phyloP scores from a whole-genome alignment of 2,329 filamentous ascomycete genomes.

The Phialophora macrospora region DNA sequence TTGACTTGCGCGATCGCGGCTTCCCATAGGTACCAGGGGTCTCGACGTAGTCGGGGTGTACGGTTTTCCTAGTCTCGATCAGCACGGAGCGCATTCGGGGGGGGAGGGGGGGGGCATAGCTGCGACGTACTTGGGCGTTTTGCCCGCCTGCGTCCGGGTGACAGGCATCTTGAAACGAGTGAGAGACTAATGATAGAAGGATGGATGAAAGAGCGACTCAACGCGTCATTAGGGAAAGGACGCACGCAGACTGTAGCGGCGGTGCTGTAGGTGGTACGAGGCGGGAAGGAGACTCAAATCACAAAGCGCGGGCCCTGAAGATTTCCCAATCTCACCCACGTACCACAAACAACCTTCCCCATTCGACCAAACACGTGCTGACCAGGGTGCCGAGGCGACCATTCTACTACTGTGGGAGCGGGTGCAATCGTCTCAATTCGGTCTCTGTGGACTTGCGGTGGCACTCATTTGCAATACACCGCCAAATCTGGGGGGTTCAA shows the following conservation, averaged over 20 bases:
- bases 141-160: slow-evolving; percentile 58
- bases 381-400: not conserved
- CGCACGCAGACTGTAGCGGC: not conserved
- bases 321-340: not conserved
- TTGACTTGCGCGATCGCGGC: slow-evolving; percentile 34
- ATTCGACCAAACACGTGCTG: slow-evolving; percentile 2
- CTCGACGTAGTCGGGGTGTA: slow-evolving; percentile 58
- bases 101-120: not conserved
- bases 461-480: slow-evolving; percentile 13
- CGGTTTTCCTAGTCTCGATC: slow-evolving; percentile 53
- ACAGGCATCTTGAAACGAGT: slow-evolving; percentile 47
- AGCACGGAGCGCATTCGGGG: not conserved
- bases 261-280: slow-evolving; percentile 11
- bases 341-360: slow-evolving; percentile 10
- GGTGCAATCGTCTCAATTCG: not conserved
- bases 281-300: slow-evolving; percentile 2
- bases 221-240: slow-evolving; percentile 10
- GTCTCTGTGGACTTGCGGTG: not conserved
- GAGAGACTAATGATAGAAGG: slow-evolving; percentile 6
- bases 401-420: not conserved
- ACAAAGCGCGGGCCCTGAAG: not conserved
- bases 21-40: slow-evolving; percentile 49
- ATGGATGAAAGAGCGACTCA: slow-evolving; percentile 7
- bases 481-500: not conserved
- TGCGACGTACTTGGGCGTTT: slow-evolving; percentile 54